These are phyloP conservation scores for Neonectria coccinea DNA, from an alignment of 2,329 filamentous ascomycete species.

Conservation along the genomic window DNA sequence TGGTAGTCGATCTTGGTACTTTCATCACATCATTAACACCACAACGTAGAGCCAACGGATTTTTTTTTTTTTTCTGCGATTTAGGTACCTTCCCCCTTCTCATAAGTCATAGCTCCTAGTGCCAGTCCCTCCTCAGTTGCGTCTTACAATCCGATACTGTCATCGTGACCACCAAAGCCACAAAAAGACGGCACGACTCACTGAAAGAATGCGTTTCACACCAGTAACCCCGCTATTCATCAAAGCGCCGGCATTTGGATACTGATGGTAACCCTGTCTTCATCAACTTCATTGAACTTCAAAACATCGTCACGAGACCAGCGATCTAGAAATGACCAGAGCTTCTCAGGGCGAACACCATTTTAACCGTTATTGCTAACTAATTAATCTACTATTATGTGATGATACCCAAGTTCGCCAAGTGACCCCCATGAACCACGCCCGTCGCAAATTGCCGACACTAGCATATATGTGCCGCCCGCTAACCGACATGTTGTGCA, in stretches of 20 bases:
- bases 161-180: background rate
- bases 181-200: background rate
- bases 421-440: background rate
- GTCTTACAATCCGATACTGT: background rate
- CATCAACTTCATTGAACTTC: no score
- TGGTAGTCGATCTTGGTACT: background rate
- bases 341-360: background rate
- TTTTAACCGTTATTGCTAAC: background rate
- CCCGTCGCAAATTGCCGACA: background rate
- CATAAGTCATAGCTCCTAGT: background rate
- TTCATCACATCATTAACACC: background rate
- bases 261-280: no score
- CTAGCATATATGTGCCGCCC: background rate
- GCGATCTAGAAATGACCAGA: background rate
- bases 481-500: background rate
- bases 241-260: no score
- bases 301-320: no score
- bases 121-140: background rate
- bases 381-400: background rate
- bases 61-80: background rate
- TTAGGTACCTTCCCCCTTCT: no score
- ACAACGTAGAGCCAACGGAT: background rate
- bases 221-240: no score
- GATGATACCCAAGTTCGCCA: no score
- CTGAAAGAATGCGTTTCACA: no score